Percentiles rank a stretch among this genome's conserved stretches.
These are phyloP conservation scores for Yamadazyma pseudoaaseri DNA, from an alignment of 1,139 yeast species.

Conservation along the genomic window DNA sequence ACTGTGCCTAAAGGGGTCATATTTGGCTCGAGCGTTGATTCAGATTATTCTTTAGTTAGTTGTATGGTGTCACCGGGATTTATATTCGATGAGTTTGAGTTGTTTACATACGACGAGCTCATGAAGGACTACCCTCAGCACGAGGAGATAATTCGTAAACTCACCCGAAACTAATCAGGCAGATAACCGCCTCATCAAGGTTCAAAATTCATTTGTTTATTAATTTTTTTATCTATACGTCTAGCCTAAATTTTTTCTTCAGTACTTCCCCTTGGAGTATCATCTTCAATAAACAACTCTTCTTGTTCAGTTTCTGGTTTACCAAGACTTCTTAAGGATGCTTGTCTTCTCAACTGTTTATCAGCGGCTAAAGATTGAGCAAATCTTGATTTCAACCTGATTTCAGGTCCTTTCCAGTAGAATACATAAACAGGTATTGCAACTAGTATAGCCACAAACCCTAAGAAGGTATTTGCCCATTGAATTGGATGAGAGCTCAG, in stretches of 20 bases:
- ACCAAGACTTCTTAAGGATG: conserved; percentile 9
- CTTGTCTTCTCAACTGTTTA: conserved; percentile 16
- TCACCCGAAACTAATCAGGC: conserved; percentile 15
- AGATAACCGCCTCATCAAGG: too few species aligned
- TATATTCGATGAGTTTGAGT: conserved; percentile 18
- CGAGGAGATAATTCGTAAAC: conserved; percentile 14
- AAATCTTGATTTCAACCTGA: conserved; percentile 23
- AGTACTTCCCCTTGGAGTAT: too few species aligned
- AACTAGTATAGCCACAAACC: conserved; percentile 28
- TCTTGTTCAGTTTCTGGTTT: conserved; percentile 12
- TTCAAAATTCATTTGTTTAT: not conserved
- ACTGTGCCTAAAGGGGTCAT: conserved; percentile 19
- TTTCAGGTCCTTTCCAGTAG: conserved; percentile 29
- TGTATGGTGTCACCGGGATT: conserved; percentile 21
- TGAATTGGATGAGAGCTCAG: conserved; percentile 25
- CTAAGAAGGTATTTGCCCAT: conserved; percentile 36
- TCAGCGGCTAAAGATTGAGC: conserved; percentile 32
- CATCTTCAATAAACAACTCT: conserved; percentile 13
- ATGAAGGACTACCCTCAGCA: conserved; percentile 17
- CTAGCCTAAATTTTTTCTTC: not conserved
- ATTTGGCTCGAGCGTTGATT: conserved; percentile 20
- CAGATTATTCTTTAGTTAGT: conserved; percentile 18
- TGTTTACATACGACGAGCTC: conserved; percentile 15
- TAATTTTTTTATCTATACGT: not conserved
- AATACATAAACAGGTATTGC: conserved; percentile 27